A percentile compares a stretch with the other conserved stretches of the same genome.
These are phyloP conservation scores for Glutinoglossum americanum DNA, from an alignment of 495 filamentous ascomycete genomes.

Conservation along the genomic window DNA sequence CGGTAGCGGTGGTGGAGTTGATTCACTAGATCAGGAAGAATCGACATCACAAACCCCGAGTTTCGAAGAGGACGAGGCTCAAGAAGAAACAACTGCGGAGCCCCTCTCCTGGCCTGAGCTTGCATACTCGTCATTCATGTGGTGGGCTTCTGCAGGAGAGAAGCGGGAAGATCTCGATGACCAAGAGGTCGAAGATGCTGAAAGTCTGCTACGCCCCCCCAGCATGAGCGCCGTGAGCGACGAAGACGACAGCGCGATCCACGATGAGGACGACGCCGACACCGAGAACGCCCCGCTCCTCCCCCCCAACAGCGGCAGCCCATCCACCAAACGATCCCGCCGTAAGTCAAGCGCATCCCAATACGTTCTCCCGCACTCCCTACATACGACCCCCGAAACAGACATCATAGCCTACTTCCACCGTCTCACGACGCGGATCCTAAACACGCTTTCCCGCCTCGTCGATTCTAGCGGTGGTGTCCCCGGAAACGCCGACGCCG, in stretches of 20 bases:
- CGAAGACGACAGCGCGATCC: conserved; percentile 10
- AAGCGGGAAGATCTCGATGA: conserved; percentile 31
- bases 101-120: conserved; percentile 73
- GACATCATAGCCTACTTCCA: conserved; percentile 85
- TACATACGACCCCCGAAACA: conserved; percentile 27
- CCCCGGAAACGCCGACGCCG: conserved; percentile 19
- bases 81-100: conserved; percentile 37
- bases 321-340: background rate
- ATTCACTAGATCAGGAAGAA: background rate
- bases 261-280: background rate
- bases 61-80: conserved; percentile 5
- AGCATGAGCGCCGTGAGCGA: conserved; percentile 12
- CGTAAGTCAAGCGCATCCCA: background rate
- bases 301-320: background rate
- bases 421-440: conserved; percentile 49
- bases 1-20: background rate
- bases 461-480: conserved; percentile 26
- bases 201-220: conserved; percentile 19
- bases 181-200: conserved; percentile 26
- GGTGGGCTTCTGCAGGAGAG: conserved; percentile 95
- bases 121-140: conserved; percentile 83
- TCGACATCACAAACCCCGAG: background rate
- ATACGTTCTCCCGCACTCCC: background rate
- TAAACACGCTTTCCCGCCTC: conserved; percentile 47
- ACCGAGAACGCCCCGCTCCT: background rate